Evolutionary conservation across 768 basidiomycete genomes (phyloP).

Genomic region (Pholiota conissans): DNA sequence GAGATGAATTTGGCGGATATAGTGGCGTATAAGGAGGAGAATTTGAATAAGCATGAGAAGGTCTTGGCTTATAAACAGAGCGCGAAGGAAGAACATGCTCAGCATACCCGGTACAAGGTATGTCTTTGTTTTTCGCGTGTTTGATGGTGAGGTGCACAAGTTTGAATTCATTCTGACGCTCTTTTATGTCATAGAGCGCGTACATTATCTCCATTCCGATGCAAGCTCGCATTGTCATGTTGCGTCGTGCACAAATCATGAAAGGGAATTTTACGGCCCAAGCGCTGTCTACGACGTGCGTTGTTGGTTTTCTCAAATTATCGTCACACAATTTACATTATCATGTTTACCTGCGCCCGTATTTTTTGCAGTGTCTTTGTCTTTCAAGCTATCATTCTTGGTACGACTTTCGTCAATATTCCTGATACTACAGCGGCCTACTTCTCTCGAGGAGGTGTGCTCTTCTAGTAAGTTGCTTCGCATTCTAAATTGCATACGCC

Average conservation of each 20-base stretch:
- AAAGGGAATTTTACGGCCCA: conserved; percentile 32
- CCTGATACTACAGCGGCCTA: conserved; percentile 53
- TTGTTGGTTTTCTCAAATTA: neutral
- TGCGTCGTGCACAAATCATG: conserved; percentile 41
- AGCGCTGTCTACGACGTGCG: conserved; percentile 27
- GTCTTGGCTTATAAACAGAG: conserved; percentile 43
- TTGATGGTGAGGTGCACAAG: no score
- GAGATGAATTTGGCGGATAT: conserved; percentile 38
- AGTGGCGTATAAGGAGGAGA: conserved; percentile 42
- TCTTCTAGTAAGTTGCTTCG: conserved; percentile 56
- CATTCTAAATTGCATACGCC: neutral
- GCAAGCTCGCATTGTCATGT: conserved; percentile 45
- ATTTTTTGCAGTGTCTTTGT: conserved; percentile 32
- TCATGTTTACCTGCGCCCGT: no score
- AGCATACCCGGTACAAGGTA: conserved; percentile 33
- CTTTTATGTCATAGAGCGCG: conserved; percentile 24
- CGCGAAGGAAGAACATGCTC: conserved; percentile 52
- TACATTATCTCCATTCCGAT: conserved; percentile 41
- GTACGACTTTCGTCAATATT: conserved; percentile 61
- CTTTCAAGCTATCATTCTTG: conserved; percentile 43
- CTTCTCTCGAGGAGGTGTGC: conserved; percentile 70
- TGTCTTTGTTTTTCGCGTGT: neutral
- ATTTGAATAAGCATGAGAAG: conserved; percentile 42
- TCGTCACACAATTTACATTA: conserved; percentile 23
- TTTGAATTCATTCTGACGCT: no score